Evolutionary conservation across 805 yeast genomes (phyloP), one percentile per base, ranked within the genome.

Genomic region (Cyberlindnera veronae): DNA sequence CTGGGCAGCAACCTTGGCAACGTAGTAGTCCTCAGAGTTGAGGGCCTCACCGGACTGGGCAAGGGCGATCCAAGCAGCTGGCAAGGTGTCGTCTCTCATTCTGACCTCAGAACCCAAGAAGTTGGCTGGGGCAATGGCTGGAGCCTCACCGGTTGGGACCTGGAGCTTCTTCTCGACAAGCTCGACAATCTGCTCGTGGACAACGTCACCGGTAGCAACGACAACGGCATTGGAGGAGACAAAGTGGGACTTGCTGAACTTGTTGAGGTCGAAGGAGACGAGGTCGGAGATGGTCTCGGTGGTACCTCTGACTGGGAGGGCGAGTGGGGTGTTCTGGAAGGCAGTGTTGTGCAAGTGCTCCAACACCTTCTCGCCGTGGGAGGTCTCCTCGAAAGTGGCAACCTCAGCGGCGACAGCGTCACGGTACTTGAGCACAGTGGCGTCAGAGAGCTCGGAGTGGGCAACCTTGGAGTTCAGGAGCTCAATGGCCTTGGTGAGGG

Each of bases 71-170:
- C 83, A 82, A 42, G 91, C 93, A 61, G 78, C 76, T 61, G 91
- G 87, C 58, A 82, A 62, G 55, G 88, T 85, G 67, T 85, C 95
- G 61, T 85, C 95, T 79, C 95, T 82, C 70, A 84, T 69, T 76
- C 90, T 80, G 51, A 84, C 81, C 62, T 85, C 95, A 34, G 93
- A 84, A 63, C 95, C 95, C 62, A 85, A 74, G 77, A 84, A 85
- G 41, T 78, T 62, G 46, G 85, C 76, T 40, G 77, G 69, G 51
- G 72, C 71, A 38, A 57, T 53, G 41, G 71, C 71, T 51, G 71
- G 69, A 38, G 67, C 69, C 41, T 74, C 61, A 50, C 84, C 87
- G 36, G 72, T 64, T 39, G 77, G 67, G 23, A 81, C 54, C 34
- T 66, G 51, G 39, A 78, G 58, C 44, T 70, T 55, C 45, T 71